phyloP scores from a whole-genome alignment of 192 early-diverging fungal genomes.

The Backusella westeae region DNA sequence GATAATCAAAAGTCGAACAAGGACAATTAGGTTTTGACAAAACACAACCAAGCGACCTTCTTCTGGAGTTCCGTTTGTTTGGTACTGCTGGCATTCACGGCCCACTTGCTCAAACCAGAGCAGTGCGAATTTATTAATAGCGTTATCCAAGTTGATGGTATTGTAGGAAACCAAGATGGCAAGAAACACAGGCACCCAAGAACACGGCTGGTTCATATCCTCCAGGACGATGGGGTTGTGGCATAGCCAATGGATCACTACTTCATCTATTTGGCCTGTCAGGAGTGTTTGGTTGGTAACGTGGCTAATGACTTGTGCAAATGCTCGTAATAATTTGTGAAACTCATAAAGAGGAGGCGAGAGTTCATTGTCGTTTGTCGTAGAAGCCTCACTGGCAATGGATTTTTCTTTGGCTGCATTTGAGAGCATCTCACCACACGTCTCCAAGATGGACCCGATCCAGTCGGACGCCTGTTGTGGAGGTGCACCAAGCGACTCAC shows the following conservation, averaged over 20 bases:
- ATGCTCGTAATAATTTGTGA: conserved; percentile 13
- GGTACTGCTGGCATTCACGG: conserved; percentile 7
- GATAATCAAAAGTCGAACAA: conserved; percentile 39
- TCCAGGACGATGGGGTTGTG: neutral
- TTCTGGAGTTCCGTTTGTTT: conserved; percentile 16
- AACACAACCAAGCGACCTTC: conserved; percentile 18
- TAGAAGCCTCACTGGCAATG: neutral
- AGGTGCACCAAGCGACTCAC: conserved; percentile 13
- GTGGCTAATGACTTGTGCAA: conserved; percentile 25
- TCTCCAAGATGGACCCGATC: conserved; percentile 22
- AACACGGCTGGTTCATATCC: conserved; percentile 22
- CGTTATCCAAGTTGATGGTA: conserved; percentile 19
- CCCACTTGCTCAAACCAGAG: conserved; percentile 28
- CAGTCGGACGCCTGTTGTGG: conserved; percentile 13
- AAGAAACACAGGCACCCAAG: conserved; percentile 36
- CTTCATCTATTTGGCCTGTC: conserved; percentile 28
- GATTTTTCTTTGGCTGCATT: neutral
- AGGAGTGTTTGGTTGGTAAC: conserved; percentile 15
- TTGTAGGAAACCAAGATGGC: conserved; percentile 22
- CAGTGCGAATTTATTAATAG: conserved; percentile 21
- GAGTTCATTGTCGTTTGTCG: neutral
- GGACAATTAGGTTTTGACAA: conserved; percentile 32
- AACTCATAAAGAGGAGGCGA: neutral
- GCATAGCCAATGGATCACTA: conserved; percentile 23
- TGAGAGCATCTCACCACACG: neutral